Evolutionary conservation across 2,329 filamentous ascomycete genomes (phyloP).

Genomic region (Aspergillus sp.): DNA sequence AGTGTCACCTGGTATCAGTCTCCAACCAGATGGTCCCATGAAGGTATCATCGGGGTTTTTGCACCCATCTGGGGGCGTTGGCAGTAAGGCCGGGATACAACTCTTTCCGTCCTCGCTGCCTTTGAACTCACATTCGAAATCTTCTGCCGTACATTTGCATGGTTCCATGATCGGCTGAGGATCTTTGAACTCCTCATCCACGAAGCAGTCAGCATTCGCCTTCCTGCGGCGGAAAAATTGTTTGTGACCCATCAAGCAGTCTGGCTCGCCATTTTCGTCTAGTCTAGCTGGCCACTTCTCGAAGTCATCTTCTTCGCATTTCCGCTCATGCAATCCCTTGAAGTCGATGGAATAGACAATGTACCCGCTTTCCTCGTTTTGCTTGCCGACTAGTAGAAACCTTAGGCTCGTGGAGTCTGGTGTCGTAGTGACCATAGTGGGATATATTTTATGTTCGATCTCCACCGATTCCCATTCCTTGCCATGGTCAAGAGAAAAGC

Average conservation of each 20-base stretch:
- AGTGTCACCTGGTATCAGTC: conserved; percentile 81
- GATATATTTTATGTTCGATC: conserved; percentile 70
- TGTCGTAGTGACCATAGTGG: conserved; percentile 78
- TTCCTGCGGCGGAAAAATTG: conserved; percentile 85
- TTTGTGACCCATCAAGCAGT: conserved; percentile 94
- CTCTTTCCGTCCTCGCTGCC: conserved; percentile 65
- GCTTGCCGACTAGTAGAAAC: conserved; percentile 74
- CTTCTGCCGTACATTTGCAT: conserved; percentile 78
- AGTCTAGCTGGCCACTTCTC: conserved; percentile 86
- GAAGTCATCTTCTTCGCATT: conserved; percentile 71
- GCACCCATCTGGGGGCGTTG: conserved; percentile 73
- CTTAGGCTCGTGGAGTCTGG: conserved; percentile 91
- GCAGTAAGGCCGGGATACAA: conserved; percentile 65
- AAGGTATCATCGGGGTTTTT: conserved; percentile 72
- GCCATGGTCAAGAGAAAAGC: conserved; percentile 89
- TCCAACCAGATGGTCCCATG: conserved; percentile 84
- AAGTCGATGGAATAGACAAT: conserved; percentile 81
- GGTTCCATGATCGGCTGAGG: conserved; percentile 67
- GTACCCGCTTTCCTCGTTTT: conserved; percentile 53
- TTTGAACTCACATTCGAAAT: conserved; percentile 97
- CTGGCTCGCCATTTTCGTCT: conserved; percentile 75
- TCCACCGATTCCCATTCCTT: conserved; percentile 75
- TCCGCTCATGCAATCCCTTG: conserved; percentile 72
- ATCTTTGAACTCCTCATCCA: conserved; percentile 82
- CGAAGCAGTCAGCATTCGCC: conserved; percentile 83